These are phyloP conservation scores for Sporisorium graminicola DNA, from an alignment of 1,284 basidiomycete species.

Conservation along the genomic window DNA sequence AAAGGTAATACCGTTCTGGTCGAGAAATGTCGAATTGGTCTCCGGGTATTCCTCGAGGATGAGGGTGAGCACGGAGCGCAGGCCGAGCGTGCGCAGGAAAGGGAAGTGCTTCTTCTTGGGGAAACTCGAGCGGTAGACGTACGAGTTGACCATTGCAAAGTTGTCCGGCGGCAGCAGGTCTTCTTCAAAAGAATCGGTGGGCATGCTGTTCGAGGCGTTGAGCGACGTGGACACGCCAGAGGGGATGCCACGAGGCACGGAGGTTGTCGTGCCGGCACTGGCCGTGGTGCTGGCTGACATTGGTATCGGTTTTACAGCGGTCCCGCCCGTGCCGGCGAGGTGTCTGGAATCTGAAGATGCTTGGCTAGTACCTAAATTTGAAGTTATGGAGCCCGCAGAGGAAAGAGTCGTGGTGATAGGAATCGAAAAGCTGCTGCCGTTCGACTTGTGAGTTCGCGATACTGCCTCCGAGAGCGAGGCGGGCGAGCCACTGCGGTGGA, in stretches of 20 bases:
- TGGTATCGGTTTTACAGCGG: not conserved
- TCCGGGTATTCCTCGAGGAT: slow-evolving; percentile 74
- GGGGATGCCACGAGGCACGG: slow-evolving; percentile 1
- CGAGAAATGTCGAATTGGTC: slow-evolving; percentile 72
- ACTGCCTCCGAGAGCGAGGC: slow-evolving; percentile 34
- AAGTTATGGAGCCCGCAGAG: slow-evolving; percentile 26
- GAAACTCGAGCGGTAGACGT: slow-evolving; percentile 73
- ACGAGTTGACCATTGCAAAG: slow-evolving; percentile 71
- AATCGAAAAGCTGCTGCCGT: not conserved
- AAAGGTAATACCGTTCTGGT: slow-evolving; percentile 71
- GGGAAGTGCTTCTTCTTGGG: slow-evolving; percentile 74
- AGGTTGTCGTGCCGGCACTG: slow-evolving; percentile 8
- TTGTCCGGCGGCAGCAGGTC: slow-evolving; percentile 67
- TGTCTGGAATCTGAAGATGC: slow-evolving; percentile 1
- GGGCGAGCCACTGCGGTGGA: slow-evolving; percentile 22
- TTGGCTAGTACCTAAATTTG: slow-evolving; percentile 5
- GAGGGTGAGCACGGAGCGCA: slow-evolving; percentile 73
- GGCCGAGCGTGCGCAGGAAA: slow-evolving; percentile 73
- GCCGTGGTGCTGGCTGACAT: slow-evolving; percentile 24
- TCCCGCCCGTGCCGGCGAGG: not conserved
- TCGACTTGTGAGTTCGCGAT: slow-evolving; percentile 1
- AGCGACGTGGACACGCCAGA: slow-evolving; percentile 6
- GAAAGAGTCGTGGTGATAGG: slow-evolving; percentile 33
- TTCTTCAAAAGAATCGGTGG: slow-evolving; percentile 27
- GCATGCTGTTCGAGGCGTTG: not conserved